Base-by-base conservation (phyloP, 1,284 basidiomycete genomes). In the Puccinia polysora region DNA sequence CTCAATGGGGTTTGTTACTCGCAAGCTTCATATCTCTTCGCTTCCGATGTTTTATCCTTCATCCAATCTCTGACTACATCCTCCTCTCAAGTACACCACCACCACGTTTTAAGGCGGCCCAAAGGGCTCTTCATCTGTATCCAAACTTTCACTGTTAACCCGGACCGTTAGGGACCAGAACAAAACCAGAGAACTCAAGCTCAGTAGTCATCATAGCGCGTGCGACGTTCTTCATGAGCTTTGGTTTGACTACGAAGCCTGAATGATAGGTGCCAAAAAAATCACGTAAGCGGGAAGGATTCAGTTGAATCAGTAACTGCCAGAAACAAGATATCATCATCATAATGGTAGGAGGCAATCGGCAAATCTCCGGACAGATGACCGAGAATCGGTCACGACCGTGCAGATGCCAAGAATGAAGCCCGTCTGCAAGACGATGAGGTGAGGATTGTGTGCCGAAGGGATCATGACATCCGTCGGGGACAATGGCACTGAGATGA, bases 161-260 rank as follows among this genome's bases (percentile, higher is more conserved):
- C 8, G 6, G 2, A 18, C 15, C 56, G 3, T 14, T 23, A n/a
- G 56, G 40, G 10, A 40, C n/a, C 34, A n/a, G n/a, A 12, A 20
- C 15, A 2, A n/a, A 36, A 1, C 55, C 34, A 56, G 25, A 8
- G 40, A 40, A 38, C 10, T 23, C 1, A 6, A 50, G 6, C 18
- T 7, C 12, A 58, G n/a, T 58, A 34, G 14, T 38, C 56, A 38
- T 40, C 36, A 34, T 40, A 58, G 15, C 20, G 2, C 8, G 10
- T 23, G 8, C 15, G 36, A 14, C 23, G 56, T 34, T 58, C 56
- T 34, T 58, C 56, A 20, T 7, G 18, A 18, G 52, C 30, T 40
- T 58, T 58, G n/a, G 56, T 58, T 38, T 58, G 56, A 40, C 56
- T 58, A 38, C 56, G 56, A 10, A 58, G 56, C 34, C 56, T 58